Evolutionary conservation across 139 green algal species (phyloP).

Genomic region (Yamagishiella unicocca): DNA sequence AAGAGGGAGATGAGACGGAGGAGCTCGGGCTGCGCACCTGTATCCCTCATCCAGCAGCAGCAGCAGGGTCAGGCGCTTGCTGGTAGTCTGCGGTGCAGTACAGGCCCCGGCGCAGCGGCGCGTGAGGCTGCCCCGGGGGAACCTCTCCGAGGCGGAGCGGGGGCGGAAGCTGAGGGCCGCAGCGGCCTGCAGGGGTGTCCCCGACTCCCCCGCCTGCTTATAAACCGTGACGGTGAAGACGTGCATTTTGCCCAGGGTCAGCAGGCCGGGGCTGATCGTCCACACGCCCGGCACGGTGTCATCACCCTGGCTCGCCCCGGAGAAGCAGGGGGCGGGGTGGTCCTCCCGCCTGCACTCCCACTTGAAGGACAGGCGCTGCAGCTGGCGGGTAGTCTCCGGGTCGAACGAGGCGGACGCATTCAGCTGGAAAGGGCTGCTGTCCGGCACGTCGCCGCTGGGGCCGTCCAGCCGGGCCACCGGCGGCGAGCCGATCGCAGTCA

Average conservation of each 20-base stretch:
- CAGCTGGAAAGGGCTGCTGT: not conserved
- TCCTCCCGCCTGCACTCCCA: constrained; percentile 14
- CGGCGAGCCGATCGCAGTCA: not conserved
- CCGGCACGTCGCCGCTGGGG: not conserved
- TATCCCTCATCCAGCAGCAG: not conserved
- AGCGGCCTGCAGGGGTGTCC: not conserved
- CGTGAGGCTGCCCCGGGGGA: not conserved
- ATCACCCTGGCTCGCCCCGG: not conserved
- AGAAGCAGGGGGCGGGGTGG: constrained; percentile 24
- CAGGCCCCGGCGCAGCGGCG: not conserved
- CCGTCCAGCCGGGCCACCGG: not conserved
- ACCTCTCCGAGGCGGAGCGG: not conserved
- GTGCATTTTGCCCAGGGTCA: not conserved
- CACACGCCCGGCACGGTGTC: not conserved
- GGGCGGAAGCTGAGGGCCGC: not conserved
- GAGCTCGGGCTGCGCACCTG: not conserved
- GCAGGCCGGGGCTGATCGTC: not conserved
- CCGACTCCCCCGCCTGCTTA: not conserved
- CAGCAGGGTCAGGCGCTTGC: not conserved
- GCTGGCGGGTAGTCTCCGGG: not conserved
- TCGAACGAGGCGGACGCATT: not conserved
- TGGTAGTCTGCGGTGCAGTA: not conserved
- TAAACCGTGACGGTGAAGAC: not conserved
- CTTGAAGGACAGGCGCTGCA: not conserved
- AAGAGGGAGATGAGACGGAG: not conserved